Percentiles rank a stretch among this genome's conserved stretches.
Conservation (phyloP, 2,329 filamentous ascomycete species). For the Fusarium sacchari region DNA sequence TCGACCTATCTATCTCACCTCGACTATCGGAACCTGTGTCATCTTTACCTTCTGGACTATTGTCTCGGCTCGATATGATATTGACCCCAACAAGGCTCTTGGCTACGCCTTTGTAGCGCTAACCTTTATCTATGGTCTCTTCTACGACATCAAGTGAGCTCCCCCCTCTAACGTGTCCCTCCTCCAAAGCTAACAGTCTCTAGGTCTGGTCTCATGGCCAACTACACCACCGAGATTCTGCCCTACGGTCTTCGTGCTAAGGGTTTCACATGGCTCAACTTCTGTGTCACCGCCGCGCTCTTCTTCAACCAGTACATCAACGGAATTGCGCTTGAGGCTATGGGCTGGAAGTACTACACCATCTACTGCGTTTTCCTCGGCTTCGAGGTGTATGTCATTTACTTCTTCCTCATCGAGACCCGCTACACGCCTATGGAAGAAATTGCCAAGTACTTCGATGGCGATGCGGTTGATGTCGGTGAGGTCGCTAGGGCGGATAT, state of each 20-base stretch:
- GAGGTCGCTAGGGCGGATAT: constrained; percentile 15
- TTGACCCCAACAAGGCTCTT: constrained; percentile 24
- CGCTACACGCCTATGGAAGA: constrained; percentile 19
- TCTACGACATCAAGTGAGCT: constrained; percentile 45
- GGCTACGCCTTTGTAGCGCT: constrained; percentile 46
- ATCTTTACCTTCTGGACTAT: constrained; percentile 42
- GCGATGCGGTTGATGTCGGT: constrained; percentile 10
- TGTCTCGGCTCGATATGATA: constrained; percentile 41
- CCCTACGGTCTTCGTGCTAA: constrained; percentile 35
- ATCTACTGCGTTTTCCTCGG: constrained; percentile 22
- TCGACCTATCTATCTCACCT: constrained; percentile 14
- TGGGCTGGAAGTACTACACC: constrained; percentile 35
- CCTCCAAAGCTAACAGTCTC: background rate
- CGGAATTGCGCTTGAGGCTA: constrained; percentile 14
- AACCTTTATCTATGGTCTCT: constrained; percentile 52
- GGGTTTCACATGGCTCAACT: constrained; percentile 33
- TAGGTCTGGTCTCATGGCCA: constrained; percentile 42
- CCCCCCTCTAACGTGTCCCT: fast-evolving
- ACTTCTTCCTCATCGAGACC: constrained; percentile 23
- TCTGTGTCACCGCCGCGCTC: constrained; percentile 21
- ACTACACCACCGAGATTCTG: constrained; percentile 44
- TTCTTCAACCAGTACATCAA: constrained; percentile 38
- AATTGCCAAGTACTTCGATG: constrained; percentile 18
- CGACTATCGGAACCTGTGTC: constrained; percentile 37
- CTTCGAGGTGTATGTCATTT: constrained; percentile 24